Base-by-base conservation (phyloP, 2,329 filamentous ascomycete genomes). In the Tolypocladium pustulatum region DNA sequence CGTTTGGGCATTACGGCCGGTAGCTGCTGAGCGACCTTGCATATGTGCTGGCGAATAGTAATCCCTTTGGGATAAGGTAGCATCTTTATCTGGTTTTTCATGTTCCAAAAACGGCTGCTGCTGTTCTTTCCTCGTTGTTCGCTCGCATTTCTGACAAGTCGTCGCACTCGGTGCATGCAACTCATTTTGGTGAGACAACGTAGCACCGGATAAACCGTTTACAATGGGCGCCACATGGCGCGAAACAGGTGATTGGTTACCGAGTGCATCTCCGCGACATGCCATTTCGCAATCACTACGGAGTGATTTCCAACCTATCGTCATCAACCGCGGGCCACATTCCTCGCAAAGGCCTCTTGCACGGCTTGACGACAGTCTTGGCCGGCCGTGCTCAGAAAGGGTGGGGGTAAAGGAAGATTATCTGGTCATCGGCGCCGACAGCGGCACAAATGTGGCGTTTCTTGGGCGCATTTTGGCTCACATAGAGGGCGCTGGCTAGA, bases 1-100 rank as follows among this genome's bases (percentile, higher is more conserved):
- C 62, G 62, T 65, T 64, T 32, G 55, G 59, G 58, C 57, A 59
- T 57, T 38, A 55, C 54, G 57, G 49, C 40, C 43, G 55, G 58
- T 43, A 38, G 55, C 34, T 20, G 51, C 38, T 54, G 40, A 40
- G 15, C 20, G 15, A 56, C 3, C n/a, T 36, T 49, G 49, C 6
- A 36, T 41, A 40, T 56, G 57, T 41, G 57, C 52, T 30, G 52
- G 52, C 20, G 25, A 37, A 54, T 37, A 51, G 58, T 54, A 57
- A 38, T 55, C 40, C 34, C 56, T 55, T 56, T 22, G 60, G 61
- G 60, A 62, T 59, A 62, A 54, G 58, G 56, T 53, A 58, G 55
- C 54, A n/a, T 60, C 30, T 51, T 58, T 58, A 17, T 58, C 53
- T 55, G 22, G 41, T 41, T 40, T n/a, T 32, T 52, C 10, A 15